A percentile compares a stretch with the other conserved stretches of the same genome.
These are phyloP conservation scores for Mrakia gelida DNA, from an alignment of 768 basidiomycete genomes.

Conservation along the genomic window DNA sequence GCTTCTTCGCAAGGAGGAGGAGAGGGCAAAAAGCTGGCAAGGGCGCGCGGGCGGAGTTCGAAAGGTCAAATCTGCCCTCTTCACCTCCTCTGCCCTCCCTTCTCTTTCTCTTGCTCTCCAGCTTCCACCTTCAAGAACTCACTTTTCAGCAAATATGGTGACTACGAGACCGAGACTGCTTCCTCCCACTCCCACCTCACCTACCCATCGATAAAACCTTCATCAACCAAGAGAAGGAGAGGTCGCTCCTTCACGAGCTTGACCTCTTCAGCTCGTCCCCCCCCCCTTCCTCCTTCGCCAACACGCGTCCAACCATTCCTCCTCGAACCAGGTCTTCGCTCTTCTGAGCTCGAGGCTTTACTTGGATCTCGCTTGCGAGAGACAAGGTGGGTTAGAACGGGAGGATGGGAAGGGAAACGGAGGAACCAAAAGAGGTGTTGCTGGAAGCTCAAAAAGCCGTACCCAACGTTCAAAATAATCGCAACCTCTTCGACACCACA, in stretches of 20 bases:
- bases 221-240: too few relatives aligned
- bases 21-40: not conserved
- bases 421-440: not conserved
- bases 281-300: not conserved
- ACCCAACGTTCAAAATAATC: not conserved
- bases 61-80: not conserved
- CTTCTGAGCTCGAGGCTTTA: not conserved
- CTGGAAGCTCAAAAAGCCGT: not conserved
- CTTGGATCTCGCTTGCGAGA: not conserved
- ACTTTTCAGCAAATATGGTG: constrained; percentile 13
- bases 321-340: not conserved
- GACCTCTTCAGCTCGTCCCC: not conserved
- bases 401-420: not conserved
- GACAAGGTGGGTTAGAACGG: not conserved
- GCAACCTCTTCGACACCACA: not conserved
- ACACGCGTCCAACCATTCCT: not conserved
- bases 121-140: constrained; percentile 5
- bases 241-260: not conserved
- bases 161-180: not conserved
- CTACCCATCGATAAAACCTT: too few relatives aligned
- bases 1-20: too few relatives aligned
- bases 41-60: not conserved
- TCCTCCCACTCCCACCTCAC: too few relatives aligned
- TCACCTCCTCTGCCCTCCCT: not conserved
- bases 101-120: not conserved